Conservation (phyloP, 768 basidiomycete genomes). For the Rhizopogon vesiculosus region DNA sequence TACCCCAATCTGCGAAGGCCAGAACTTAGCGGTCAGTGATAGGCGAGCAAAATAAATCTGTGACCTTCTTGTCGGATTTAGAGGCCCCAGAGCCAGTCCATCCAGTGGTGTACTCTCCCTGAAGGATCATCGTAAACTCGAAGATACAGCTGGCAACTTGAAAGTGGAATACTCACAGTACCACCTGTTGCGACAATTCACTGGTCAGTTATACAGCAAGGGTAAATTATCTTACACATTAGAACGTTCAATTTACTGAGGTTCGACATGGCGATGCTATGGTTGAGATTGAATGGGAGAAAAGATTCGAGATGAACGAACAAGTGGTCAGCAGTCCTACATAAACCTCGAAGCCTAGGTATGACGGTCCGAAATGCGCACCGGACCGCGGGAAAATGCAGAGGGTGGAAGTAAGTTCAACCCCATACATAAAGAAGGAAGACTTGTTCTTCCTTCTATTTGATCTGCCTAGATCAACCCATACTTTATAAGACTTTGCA, state of each 20-base stretch:
- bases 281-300: not conserved
- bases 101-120: conserved; percentile 93
- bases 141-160: not conserved
- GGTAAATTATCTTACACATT: conserved; percentile 56
- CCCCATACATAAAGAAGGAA: too few relatives aligned
- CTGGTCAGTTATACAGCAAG: not conserved
- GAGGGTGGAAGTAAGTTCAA: too few relatives aligned
- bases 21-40: not conserved
- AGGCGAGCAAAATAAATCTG: conserved; percentile 5
- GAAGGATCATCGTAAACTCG: not conserved
- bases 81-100: conserved; percentile 92
- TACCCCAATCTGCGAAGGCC: conserved; percentile 57
- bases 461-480: not conserved
- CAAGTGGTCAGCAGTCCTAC: not conserved
- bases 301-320: not conserved
- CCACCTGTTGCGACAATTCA: conserved; percentile 34
- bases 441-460: too few relatives aligned
- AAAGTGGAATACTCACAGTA: conserved; percentile 27
- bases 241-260: conserved; percentile 59
- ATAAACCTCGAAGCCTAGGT: not conserved
- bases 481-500: too few relatives aligned
- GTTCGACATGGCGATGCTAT: conserved; percentile 33
- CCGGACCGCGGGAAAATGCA: not conserved
- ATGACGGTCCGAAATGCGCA: conserved; percentile 1
- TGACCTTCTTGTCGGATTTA: conserved; percentile 90